These are phyloP conservation scores for Camellia japonica DNA, from an alignment of 148 eudicot genomes.

Conservation along the genomic window DNA sequence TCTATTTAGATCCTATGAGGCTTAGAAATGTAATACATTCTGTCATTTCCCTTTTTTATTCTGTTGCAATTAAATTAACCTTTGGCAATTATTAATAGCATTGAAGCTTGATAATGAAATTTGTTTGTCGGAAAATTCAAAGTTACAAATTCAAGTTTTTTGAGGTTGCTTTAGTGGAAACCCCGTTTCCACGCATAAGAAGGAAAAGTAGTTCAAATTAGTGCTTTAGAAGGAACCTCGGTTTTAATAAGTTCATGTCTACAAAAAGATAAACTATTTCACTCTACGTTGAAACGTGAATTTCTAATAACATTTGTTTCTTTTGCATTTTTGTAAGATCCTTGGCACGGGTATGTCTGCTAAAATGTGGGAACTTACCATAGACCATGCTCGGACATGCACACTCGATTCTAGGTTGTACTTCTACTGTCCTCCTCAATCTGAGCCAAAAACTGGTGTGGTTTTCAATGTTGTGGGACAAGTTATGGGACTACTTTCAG, in stretches of 20 bases:
- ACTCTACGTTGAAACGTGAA: neutral
- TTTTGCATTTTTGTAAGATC: conserved; percentile 40
- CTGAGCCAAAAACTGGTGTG: conserved; percentile 55
- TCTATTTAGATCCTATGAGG: conserved; percentile 49
- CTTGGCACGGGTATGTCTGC: conserved; percentile 82
- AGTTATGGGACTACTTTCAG: conserved; percentile 58
- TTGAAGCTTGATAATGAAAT: neutral
- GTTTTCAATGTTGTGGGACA: conserved; percentile 78
- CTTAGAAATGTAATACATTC: conserved; percentile 54
- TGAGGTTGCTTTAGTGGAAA: neutral
- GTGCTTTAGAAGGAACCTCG: neutral
- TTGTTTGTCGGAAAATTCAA: too few relatives aligned
- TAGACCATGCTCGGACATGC: conserved; percentile 71
- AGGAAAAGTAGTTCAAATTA: neutral
- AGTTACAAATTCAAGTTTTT: neutral
- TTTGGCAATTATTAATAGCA: neutral
- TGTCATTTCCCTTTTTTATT: neutral
- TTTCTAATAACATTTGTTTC: neutral
- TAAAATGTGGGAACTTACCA: conserved; percentile 74
- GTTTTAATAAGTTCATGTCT: neutral
- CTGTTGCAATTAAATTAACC: neutral
- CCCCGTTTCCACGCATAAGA: neutral
- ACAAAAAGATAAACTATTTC: neutral
- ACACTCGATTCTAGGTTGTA: conserved; percentile 53
- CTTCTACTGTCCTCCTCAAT: conserved; percentile 39